Evolutionary conservation across 306 rosid genomes (phyloP).

Genomic region (Lagenaria siceraria): DNA sequence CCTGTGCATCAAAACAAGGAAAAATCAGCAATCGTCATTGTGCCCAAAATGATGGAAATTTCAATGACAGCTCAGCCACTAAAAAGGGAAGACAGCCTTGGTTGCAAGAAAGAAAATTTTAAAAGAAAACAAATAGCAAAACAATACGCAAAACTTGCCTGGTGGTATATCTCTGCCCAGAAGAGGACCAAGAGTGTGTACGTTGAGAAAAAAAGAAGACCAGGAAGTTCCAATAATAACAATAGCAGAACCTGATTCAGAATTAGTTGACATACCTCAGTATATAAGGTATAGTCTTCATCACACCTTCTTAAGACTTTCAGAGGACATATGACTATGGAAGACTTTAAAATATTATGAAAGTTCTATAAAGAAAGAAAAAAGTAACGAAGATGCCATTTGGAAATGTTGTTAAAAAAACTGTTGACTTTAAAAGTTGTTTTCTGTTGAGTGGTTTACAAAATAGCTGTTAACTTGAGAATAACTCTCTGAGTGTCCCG

Average conservation of each 20-base stretch:
- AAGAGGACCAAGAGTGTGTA: conserved; percentile 88
- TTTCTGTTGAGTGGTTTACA: not conserved
- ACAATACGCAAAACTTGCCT: conserved; percentile 35
- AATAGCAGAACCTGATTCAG: conserved; percentile 51
- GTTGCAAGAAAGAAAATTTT: not conserved
- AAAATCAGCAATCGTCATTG: not conserved
- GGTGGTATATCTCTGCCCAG: conserved; percentile 97
- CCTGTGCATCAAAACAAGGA: conserved; percentile 31
- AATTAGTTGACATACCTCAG: conserved; percentile 21
- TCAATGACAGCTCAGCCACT: not conserved
- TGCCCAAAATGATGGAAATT: not conserved
- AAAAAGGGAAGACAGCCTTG: not conserved
- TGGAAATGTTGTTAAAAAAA: not conserved
- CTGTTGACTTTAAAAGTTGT: not conserved
- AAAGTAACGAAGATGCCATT: not conserved
- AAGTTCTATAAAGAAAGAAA: not conserved
- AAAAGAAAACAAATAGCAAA: not conserved
- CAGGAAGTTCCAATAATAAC: conserved; percentile 71
- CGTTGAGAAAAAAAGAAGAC: conserved; percentile 82
- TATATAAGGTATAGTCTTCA: not conserved
- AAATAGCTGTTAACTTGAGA: not conserved
- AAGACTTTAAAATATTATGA: not conserved
- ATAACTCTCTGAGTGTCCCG: not conserved
- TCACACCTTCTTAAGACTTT: not conserved
- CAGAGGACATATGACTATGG: not conserved